Base-by-base conservation (phyloP, 129 eudicot genomes). In the Flaveria brownii region DNA sequence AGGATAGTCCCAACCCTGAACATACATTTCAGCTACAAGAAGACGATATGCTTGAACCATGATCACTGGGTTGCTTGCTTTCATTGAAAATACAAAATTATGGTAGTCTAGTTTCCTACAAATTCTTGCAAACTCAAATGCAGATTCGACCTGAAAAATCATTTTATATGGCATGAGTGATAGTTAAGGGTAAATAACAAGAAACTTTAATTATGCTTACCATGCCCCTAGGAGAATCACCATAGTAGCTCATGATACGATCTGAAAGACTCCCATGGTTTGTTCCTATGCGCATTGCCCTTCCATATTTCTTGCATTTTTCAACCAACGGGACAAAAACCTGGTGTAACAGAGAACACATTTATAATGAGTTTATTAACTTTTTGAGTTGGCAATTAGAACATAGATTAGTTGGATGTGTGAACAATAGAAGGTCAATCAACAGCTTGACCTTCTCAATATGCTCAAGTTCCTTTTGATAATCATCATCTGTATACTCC, bases 151-250 rank as follows among this genome's bases (percentile, higher is more conserved):
- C 98, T 93, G 91, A 72, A 43, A 56, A 70, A 50, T 20, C 26
- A 78, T 61, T 50, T 45, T 15, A 22, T 15, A 81, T 59, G 10
- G 46, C 45, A 63, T 28, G 13, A 41, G 36, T 13, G 41, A 36
- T 18, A 15, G 26, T 65, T 59, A 17, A 69, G 11, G 39, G 67
- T 41, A 36, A 20, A 62, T 59, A 5, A 26, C 56, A 17, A 16
- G 61, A 74, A 75, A 33, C 43, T 30, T 54, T 6, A 61, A 51
- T 49, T 22, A 66, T 50, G 62, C 83, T 83, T 68, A 93, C 98
- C 98, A 93, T 93, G 71, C 98, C 98, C 62, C 98, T 91, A 14
- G 98, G 98, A 68, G 98, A 93, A 85, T 93, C 98, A 63, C 98
- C 98, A 81, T 93, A 87, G 71, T 93, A 93, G 74, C 98, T 93